Conservation (phyloP, 2,329 filamentous ascomycete genomes). For the Fusarium lateritium region DNA sequence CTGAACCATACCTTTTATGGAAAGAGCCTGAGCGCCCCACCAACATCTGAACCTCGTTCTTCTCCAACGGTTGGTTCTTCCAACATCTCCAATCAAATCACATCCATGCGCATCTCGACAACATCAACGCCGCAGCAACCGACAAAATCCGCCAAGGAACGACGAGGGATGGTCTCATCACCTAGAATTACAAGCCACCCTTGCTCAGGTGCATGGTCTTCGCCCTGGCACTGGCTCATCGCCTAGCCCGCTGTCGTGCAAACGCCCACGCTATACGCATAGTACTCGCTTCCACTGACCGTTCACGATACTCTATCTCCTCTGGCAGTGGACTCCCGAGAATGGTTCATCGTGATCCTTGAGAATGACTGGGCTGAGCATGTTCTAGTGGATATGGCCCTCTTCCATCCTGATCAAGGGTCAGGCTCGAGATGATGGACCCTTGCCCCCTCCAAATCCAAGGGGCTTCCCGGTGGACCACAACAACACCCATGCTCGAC, state of each 20-base stretch:
- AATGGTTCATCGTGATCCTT: constrained; percentile 3
- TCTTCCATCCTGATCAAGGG: constrained; percentile 31
- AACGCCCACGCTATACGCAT: constrained; percentile 5
- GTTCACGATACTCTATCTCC: constrained; percentile 7
- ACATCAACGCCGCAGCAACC: constrained; percentile 35
- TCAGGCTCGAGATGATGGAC: constrained; percentile 14
- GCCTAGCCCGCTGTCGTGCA: constrained; percentile 16
- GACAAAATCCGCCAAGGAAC: constrained; percentile 26
- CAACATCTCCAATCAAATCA: constrained; percentile 35
- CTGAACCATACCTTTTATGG: constrained; percentile 42
- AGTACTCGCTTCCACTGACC: constrained; percentile 5
- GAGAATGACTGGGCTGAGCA: constrained; percentile 16
- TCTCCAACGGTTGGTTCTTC: constrained; percentile 39
- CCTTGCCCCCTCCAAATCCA: constrained; percentile 33
- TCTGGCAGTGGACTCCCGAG: constrained; percentile 4
- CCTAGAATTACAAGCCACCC: constrained; percentile 14
- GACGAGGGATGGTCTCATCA: constrained; percentile 24
- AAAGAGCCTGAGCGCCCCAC: constrained; percentile 38
- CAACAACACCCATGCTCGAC: constrained; percentile 35
- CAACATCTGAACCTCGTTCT: constrained; percentile 30
- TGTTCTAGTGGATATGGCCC: constrained; percentile 25
- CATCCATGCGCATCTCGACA: constrained; percentile 30
- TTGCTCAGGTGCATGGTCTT: constrained; percentile 12
- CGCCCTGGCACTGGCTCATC: constrained; percentile 20
- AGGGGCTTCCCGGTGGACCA: constrained; percentile 46